These are phyloP conservation scores for Petunia axillaris DNA, from an alignment of 257 asterid species.

Conservation along the genomic window DNA sequence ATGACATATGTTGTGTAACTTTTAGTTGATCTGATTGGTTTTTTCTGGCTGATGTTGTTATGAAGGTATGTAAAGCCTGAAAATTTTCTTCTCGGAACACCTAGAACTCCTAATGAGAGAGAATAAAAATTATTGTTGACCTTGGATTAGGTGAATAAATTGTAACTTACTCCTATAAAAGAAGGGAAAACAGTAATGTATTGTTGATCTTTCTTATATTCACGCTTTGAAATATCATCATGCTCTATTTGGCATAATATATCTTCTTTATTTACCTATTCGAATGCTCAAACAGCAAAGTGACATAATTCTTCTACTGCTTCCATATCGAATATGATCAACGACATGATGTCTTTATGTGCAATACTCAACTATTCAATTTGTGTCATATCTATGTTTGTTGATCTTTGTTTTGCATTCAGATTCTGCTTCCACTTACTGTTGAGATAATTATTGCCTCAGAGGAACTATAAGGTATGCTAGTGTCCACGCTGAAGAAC, in stretches of 20 bases:
- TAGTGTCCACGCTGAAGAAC: conserved; percentile 68
- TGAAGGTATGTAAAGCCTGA: conserved; percentile 77
- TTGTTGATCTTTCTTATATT: conserved; percentile 1
- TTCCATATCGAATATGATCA: conserved; percentile 77
- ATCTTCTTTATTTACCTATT: conserved; percentile 9
- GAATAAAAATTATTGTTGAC: conserved; percentile 59
- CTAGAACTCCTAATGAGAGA: conserved; percentile 68
- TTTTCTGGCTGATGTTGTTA: conserved; percentile 4
- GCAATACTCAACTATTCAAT: not conserved
- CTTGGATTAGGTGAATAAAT: conserved; percentile 65
- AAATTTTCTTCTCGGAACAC: conserved; percentile 73
- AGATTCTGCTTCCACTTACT: conserved; percentile 9
- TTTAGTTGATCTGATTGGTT: not conserved
- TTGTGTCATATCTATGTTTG: not conserved
- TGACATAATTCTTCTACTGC: conserved; percentile 67
- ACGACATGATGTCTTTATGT: conserved; percentile 79
- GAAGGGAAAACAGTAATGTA: not conserved
- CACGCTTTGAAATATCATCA: not conserved
- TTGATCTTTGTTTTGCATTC: no score
- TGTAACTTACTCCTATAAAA: conserved; percentile 4
- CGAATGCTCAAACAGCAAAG: conserved; percentile 50
- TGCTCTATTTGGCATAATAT: conserved; percentile 10
- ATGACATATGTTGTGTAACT: not conserved
- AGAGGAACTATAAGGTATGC: conserved; percentile 71
- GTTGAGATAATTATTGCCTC: conserved; percentile 35